Conservation (phyloP, 768 basidiomycete genomes). For the Daedaleopsis sinensis region DNA sequence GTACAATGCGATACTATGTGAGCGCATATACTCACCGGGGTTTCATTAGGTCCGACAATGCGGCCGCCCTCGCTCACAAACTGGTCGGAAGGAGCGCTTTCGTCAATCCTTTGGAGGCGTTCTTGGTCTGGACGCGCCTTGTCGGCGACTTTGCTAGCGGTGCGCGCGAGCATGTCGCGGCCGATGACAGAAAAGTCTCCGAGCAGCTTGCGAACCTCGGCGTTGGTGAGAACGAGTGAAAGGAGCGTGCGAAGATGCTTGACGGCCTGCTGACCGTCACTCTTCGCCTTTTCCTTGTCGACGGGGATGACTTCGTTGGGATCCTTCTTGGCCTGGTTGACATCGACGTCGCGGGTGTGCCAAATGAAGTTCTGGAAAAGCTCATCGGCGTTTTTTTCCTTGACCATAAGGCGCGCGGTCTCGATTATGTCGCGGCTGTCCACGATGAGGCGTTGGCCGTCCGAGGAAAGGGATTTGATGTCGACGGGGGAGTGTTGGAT, state of each 20-base stretch:
- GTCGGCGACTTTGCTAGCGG: slow-evolving; percentile 70
- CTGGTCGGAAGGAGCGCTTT: slow-evolving; percentile 67
- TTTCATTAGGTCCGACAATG: slow-evolving; percentile 46
- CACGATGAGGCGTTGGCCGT: slow-evolving; percentile 74
- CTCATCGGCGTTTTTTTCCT: slow-evolving; percentile 88
- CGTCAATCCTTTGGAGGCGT: slow-evolving; percentile 63
- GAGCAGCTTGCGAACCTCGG: slow-evolving; percentile 88
- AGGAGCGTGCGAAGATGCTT: slow-evolving; percentile 87
- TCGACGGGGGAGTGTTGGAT: slow-evolving; percentile 61
- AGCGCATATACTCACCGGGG: slow-evolving; percentile 39
- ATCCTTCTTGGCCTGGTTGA: slow-evolving; percentile 45
- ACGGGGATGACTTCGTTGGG: slow-evolving; percentile 47
- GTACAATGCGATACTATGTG: background rate
- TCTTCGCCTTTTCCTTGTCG: slow-evolving; percentile 45
- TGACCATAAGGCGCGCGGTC: slow-evolving; percentile 71
- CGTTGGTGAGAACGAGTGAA: slow-evolving; percentile 88
- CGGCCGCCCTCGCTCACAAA: slow-evolving; percentile 55
- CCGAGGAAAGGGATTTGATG: slow-evolving; percentile 66
- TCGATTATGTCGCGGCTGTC: slow-evolving; percentile 82
- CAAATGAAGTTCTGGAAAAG: slow-evolving; percentile 91
- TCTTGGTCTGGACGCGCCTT: slow-evolving; percentile 68
- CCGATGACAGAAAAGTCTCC: slow-evolving; percentile 78
- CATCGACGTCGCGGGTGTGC: slow-evolving; percentile 64
- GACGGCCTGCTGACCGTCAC: slow-evolving; percentile 54
- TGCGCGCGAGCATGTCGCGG: slow-evolving; percentile 80